Evolutionary conservation across 257 asterid genomes (phyloP).

Genomic region (Fraxinus excelsior): DNA sequence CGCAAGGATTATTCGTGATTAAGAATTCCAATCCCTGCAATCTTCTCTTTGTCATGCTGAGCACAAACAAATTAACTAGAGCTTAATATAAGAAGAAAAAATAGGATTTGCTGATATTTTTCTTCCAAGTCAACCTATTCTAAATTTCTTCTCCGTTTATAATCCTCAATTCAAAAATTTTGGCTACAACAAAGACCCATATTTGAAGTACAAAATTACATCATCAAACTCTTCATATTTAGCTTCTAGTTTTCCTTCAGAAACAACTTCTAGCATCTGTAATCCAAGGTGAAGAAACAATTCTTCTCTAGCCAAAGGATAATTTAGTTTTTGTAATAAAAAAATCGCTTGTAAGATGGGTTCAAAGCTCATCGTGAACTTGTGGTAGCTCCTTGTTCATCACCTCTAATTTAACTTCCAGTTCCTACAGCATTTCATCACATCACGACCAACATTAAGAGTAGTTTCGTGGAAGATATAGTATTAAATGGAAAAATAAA

Average conservation of each 20-base stretch:
- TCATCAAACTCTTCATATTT: neutral
- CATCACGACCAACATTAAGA: neutral
- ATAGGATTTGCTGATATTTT: neutral
- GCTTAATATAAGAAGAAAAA: neutral
- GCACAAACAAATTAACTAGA: neutral
- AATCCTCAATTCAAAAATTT: constrained; percentile 16
- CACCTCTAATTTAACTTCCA: constrained; percentile 65
- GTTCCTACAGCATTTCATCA: constrained; percentile 52
- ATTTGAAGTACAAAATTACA: constrained; percentile 11
- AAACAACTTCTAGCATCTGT: constrained; percentile 3
- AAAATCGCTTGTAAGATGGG: neutral
- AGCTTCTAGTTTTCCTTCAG: neutral
- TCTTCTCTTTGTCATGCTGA: too few species aligned
- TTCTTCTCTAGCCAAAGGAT: neutral
- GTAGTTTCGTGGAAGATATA: neutral
- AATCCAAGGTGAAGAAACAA: neutral
- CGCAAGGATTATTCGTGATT: too few species aligned
- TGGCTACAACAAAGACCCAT: neutral
- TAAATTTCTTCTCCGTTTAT: constrained; percentile 10
- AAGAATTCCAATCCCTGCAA: too few species aligned
- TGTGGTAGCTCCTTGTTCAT: constrained; percentile 60
- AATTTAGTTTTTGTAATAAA: neutral
- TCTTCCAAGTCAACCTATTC: neutral
- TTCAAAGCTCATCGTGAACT: constrained; percentile 79
- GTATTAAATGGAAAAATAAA: neutral